Evolutionary conservation across 345 rosid genomes (phyloP), one percentile per base, ranked within the genome.

Genomic region (Euphorbia lathyris): DNA sequence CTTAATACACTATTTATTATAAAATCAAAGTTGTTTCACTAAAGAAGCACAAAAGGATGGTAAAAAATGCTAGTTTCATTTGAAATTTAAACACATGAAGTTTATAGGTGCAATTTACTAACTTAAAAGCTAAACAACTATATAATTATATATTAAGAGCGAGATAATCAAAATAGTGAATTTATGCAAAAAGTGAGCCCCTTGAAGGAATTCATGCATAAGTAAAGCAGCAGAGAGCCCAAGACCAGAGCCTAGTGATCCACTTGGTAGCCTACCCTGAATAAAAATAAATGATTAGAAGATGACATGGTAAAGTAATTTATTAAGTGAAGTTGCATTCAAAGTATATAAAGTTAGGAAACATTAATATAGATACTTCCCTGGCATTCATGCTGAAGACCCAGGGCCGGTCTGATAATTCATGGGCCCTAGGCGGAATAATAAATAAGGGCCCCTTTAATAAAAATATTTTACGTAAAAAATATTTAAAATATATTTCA

Each of bases 191-290:
- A 57, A 59, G 52, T 5, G 40, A 64, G 20, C 23, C 72, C 80
- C 80, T 77, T 77, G 77, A 68, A 77, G 72, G 70, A 77, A 77
- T 25, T 77, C 77, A 51, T 77, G 80, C 74, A 72, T 56, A 50
- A 77, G 80, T 63, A 77, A 69, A 42, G 63, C 20, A 26, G 77
- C 80, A 68, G 72, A 77, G 32, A 72, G n/a, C 4, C 36, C 57
- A 68, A 77, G 80, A 5, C 71, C 80, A n/a, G 70, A 77, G 71
- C 57, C 77, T 77, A 23, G 74, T 68, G 67, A 77, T 63, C 80
- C 80, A 77, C 50, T n/a, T 74, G 74, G 57, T 72, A 77, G 69
- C 80, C 80, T 77, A 77, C 38, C 77, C 80, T 77, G 80, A 72
- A 72, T 7, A 27, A 77, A 72, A 22, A 72, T 47, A 57, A 58